Percentiles rank a stretch among this genome's conserved stretches.
phyloP scores from a whole-genome alignment of 108 stramenopile species.

The Fragilaria radians region DNA sequence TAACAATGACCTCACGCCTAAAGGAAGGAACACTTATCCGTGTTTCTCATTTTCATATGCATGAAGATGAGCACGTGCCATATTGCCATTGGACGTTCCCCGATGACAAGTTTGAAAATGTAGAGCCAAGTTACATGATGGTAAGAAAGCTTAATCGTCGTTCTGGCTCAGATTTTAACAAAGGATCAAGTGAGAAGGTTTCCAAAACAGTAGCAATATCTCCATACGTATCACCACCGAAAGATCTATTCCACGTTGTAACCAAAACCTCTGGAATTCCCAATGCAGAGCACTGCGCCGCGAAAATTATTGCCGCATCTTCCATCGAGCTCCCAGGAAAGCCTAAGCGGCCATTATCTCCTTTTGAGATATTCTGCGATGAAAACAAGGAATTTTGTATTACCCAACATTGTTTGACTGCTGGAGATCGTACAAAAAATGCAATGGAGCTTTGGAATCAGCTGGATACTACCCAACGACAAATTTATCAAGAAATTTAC shows the following conservation, averaged over 20 bases:
- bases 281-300: too few relatives aligned
- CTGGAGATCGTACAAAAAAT: constrained; percentile 18
- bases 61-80: constrained; percentile 45
- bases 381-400: constrained; percentile 18
- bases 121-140: constrained; percentile 89
- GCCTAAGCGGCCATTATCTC: constrained; percentile 42
- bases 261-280: constrained; percentile 6
- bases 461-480: constrained; percentile 22
- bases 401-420: constrained; percentile 13
- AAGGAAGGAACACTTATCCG: constrained; percentile 67
- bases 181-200: constrained; percentile 32
- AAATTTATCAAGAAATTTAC: constrained; percentile 20
- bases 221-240: constrained; percentile 22
- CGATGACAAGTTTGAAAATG: constrained; percentile 52
- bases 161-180: constrained; percentile 25
- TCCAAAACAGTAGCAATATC: constrained; percentile 51
- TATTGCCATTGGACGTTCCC: constrained; percentile 90
- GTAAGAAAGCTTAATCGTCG: constrained; percentile 61
- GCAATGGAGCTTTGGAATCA: constrained; percentile 34
- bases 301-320: too few relatives aligned
- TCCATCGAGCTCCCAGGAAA: constrained; percentile 25
- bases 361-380: constrained; percentile 30
- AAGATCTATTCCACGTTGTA: constrained; percentile 9
- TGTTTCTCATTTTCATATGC: constrained; percentile 59
- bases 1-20: constrained; percentile 49